Percentiles rank a stretch among this genome's conserved stretches.
phyloP scores from a whole-genome alignment of 352 stramenopile genomes.

The Paralagenidium karlingii region DNA sequence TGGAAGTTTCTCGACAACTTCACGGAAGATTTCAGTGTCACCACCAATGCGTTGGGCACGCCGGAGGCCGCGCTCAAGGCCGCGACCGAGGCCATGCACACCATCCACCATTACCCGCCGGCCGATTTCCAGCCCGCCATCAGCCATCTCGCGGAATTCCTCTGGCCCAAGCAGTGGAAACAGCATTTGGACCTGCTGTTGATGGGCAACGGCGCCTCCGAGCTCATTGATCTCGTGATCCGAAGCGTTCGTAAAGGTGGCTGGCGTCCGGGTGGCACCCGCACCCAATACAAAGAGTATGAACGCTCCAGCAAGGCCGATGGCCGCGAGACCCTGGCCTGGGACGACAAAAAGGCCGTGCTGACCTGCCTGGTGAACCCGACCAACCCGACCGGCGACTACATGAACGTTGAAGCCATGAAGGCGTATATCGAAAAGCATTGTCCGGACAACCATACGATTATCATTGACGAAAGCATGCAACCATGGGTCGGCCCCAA shows the following conservation, averaged over 20 bases:
- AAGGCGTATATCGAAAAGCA: slow-evolving; percentile 80
- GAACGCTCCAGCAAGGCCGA: slow-evolving; percentile 75
- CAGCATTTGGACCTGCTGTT: slow-evolving; percentile 54
- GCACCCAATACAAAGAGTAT: slow-evolving; percentile 84
- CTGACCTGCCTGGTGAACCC: slow-evolving; percentile 85
- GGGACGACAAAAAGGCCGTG: slow-evolving; percentile 50
- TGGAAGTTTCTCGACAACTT: slow-evolving; percentile 87
- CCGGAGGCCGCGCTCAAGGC: slow-evolving; percentile 52
- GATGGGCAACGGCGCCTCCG: slow-evolving; percentile 74
- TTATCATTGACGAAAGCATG: slow-evolving; percentile 88
- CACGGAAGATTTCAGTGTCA: slow-evolving; percentile 83
- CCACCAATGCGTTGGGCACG: slow-evolving; percentile 80
- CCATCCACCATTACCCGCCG: slow-evolving; percentile 83
- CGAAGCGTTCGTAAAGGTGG: slow-evolving; percentile 58
- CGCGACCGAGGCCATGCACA: slow-evolving; percentile 54
- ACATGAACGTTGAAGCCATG: slow-evolving; percentile 67
- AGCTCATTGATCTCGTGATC: slow-evolving; percentile 84
- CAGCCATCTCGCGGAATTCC: slow-evolving; percentile 79
- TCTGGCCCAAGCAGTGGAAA: slow-evolving; percentile 52
- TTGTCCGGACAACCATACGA: slow-evolving; percentile 78
- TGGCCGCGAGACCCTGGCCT: slow-evolving; percentile 59
- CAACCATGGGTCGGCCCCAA: slow-evolving; percentile 79
- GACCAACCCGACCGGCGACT: slow-evolving; percentile 85
- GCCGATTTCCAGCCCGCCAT: slow-evolving; percentile 84
- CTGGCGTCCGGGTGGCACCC: slow-evolving; percentile 56